Base-by-base conservation (phyloP, 495 filamentous ascomycete species). In the Xylaria sp. region DNA sequence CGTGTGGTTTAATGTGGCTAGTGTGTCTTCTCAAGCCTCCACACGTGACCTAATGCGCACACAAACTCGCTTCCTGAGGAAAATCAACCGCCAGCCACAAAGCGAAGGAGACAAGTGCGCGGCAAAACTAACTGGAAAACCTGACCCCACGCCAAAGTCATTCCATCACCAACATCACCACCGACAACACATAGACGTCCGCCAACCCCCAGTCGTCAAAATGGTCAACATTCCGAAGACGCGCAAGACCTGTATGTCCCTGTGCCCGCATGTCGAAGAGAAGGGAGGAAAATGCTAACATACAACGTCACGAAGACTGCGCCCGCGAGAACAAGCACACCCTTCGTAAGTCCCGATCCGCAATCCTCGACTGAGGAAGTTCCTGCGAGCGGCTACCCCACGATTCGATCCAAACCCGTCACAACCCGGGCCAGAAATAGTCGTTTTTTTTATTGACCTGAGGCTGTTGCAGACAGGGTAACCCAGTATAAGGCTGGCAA, bases 401-500 rank as follows among this genome's bases (percentile, higher is more conserved):
- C 31, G 19, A 31, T 21, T 5, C 31, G 19, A 31, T 21, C 12
- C 9, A 4, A 50, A 0, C 3, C 19, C 3, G 5, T 59, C 37
- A 29, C 4, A 43, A 62, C 52, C 12, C 52, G 24, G 12, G 29
- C 50, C 12, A 8, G 50, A 55, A 29, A 55, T 12, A 55, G 52
- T 15, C 12, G 52, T 17, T 17, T 21, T 55, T 66, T 17, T 17
- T 21, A 63, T 66, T 71, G 61, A 71, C 61, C 29, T 58, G 40
- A 41, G 37, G 50, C 21, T 48, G 26, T 11, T 65, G 37, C 68
- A 71, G 68, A 96, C 91, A 94, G 94, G 88, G 93, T 97, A 83
- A 95, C 93, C 77, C 93, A 97, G 88, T 97, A 97, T 91, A 97
- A 97, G 88, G 93, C 91, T 81, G 93, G 92, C 82, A 94, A 94